Evolutionary conservation across 192 early-diverging fungal genomes (phyloP).

Genomic region (Spizellomyces sp.): DNA sequence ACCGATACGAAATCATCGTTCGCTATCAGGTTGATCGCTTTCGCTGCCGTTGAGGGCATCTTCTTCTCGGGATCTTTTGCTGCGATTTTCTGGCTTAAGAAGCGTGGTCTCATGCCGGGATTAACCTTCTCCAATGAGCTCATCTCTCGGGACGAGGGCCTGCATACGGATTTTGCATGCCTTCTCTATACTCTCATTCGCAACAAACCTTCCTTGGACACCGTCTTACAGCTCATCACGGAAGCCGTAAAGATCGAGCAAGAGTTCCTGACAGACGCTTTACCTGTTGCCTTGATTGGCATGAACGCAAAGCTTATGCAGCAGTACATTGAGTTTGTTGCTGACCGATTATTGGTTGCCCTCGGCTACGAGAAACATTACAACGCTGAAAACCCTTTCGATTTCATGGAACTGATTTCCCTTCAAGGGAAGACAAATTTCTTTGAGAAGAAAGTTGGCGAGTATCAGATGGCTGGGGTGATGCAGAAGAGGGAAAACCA

Average conservation of each 20-base stretch:
- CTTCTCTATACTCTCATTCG: conserved; percentile 83
- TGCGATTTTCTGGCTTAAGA: conserved; percentile 99
- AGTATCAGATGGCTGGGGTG: conserved; percentile 91
- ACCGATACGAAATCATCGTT: conserved; percentile 76
- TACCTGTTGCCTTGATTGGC: conserved; percentile 92
- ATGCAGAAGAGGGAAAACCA: conserved; percentile 38
- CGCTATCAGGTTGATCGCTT: conserved; percentile 90
- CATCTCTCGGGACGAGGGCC: conserved; percentile 95
- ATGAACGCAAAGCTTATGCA: conserved; percentile 96
- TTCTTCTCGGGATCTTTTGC: conserved; percentile 99
- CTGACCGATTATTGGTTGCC: conserved; percentile 89
- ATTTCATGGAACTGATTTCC: conserved; percentile 99
- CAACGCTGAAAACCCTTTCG: conserved; percentile 89
- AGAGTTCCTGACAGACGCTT: conserved; percentile 91
- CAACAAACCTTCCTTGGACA: conserved; percentile 67
- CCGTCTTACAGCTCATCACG: conserved; percentile 68
- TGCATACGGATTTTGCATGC: conserved; percentile 98
- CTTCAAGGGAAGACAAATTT: conserved; percentile 90
- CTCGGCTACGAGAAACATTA: conserved; percentile 86
- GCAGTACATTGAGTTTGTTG: conserved; percentile 98
- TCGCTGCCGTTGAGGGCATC: conserved; percentile 97
- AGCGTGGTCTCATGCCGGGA: conserved; percentile 96
- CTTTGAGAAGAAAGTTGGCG: conserved; percentile 63
- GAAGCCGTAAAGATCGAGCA: conserved; percentile 95
- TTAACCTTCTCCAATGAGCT: conserved; percentile 98